phyloP scores from a whole-genome alignment of 2,329 filamentous ascomycete genomes.

The Sphaerostilbella broomeana region DNA sequence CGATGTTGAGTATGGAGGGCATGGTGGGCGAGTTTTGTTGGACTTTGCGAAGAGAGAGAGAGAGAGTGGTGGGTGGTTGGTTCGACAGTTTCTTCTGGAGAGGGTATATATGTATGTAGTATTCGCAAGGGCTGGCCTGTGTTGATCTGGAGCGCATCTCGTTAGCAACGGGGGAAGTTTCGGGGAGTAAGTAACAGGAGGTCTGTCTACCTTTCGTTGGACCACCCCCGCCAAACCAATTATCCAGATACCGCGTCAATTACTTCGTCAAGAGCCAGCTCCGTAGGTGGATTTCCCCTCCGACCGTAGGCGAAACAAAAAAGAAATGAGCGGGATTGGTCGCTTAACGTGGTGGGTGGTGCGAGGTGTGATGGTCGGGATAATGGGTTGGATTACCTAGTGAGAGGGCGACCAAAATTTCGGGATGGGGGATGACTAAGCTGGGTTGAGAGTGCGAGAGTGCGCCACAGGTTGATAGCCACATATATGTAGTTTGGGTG shows the following conservation, averaged over 20 bases:
- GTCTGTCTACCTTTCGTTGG: not conserved
- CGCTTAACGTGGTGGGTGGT: conserved; percentile 5
- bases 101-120: no score
- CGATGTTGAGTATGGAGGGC: conserved; percentile 59
- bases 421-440: conserved; percentile 10
- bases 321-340: conserved; percentile 1
- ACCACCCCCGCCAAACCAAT: not conserved
- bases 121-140: no score
- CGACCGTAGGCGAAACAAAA: no score
- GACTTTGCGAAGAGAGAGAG: no score
- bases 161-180: no score
- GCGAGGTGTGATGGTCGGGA: not conserved
- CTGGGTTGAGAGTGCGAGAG: not conserved
- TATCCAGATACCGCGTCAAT: not conserved
- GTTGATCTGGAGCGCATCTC: no score
- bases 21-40: conserved; percentile 21
- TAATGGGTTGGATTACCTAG: no score
- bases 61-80: no score
- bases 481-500: no score
- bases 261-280: not conserved
- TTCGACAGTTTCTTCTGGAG: no score
- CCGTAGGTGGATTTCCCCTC: not conserved
- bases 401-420: conserved; percentile 14
- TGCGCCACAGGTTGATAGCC: not conserved
- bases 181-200: no score